A percentile compares a stretch with the other conserved stretches of the same genome.
Conservation (phyloP, 352 stramenopile species). For the Phytophthora ohioensis region DNA sequence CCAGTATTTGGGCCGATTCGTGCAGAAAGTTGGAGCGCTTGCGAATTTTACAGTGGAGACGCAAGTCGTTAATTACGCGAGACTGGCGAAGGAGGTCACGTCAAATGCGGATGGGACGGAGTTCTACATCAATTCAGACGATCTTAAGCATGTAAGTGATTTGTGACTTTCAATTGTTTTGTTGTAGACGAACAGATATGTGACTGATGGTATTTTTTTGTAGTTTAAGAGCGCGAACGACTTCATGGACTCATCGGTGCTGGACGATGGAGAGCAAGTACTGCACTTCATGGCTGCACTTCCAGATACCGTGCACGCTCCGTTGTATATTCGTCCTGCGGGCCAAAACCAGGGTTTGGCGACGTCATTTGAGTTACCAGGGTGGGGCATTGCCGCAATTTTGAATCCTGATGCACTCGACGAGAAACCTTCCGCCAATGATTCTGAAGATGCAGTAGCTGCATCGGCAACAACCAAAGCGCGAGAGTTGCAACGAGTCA, state of each 20-base stretch:
- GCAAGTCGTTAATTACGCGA: conserved; percentile 74
- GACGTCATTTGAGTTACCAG: conserved; percentile 76
- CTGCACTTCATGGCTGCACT: conserved; percentile 83
- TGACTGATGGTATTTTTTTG: conserved; percentile 2
- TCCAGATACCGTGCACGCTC: conserved; percentile 53
- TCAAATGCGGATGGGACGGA: conserved; percentile 34
- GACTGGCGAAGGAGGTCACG: conserved; percentile 65
- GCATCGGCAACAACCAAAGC: conserved; percentile 10
- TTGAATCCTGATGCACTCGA: conserved; percentile 49
- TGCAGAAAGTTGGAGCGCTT: conserved; percentile 59
- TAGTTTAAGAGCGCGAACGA: conserved; percentile 87
- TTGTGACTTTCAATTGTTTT: not conserved
- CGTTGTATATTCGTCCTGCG: conserved; percentile 58
- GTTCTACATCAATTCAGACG: conserved; percentile 62
- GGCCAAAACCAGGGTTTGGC: conserved; percentile 30
- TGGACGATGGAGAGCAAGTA: conserved; percentile 78
- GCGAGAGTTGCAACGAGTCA: conserved; percentile 58
- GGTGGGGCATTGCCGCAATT: conserved; percentile 71
- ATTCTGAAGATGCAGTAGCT: not conserved
- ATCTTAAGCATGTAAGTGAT: conserved; percentile 71
- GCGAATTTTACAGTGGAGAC: conserved; percentile 80
- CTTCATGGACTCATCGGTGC: conserved; percentile 68
- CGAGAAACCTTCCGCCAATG: conserved; percentile 1
- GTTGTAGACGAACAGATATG: not conserved
- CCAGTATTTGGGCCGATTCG: conserved; percentile 51